Base-by-base conservation (phyloP, 768 basidiomycete species). In the Dioszegia crocea region DNA sequence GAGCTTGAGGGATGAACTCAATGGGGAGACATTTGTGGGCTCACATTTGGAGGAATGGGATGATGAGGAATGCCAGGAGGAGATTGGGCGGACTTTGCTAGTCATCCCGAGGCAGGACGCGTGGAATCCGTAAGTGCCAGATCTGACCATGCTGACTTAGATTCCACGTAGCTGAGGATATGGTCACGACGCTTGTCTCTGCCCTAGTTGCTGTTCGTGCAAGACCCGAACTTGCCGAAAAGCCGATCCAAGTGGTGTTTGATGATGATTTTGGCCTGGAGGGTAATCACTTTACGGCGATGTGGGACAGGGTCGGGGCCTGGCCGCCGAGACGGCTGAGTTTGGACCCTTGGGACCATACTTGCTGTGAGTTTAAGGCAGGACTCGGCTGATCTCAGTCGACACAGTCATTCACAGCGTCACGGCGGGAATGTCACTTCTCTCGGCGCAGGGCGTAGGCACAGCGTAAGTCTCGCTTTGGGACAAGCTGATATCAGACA, bases 101-200 rank as follows among this genome's bases (percentile, higher is more conserved):
- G 38, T 74, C 19, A 66, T 74, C 31, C 66, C 68, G 2, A 41
- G 73, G 31, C 73, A 74, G 55, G 73, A 74, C 63, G 66, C 70
- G 33, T 72, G 70, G 73, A 74, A 71, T 58, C 64, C 66, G 66
- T 67, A 29, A 55, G 61, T 63, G 8, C 10, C 21, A 11, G 10
- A 11, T 6, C 6, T 45, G 44, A 45, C 16, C 19, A 23, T 16
- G 33, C 36, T 48, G 47, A 48, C 11, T n/a, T 26, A 73, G 71
- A 4, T 74, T 71, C 39, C 74, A 75, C 43, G 71, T 75, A 36
- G 67, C 71, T 2, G 74, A 75, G 52, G 74, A 75, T 52, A 63
- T 75, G 31, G 64, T 75, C 38, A 75, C 74, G 1, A 75, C 74
- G 0, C 55, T 73, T n/a, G 68, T 73, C 14, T 66, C 71, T 0